phyloP scores from a whole-genome alignment of 371 early-diverging fungal genomes.

The Phascolomyces articulosus region DNA sequence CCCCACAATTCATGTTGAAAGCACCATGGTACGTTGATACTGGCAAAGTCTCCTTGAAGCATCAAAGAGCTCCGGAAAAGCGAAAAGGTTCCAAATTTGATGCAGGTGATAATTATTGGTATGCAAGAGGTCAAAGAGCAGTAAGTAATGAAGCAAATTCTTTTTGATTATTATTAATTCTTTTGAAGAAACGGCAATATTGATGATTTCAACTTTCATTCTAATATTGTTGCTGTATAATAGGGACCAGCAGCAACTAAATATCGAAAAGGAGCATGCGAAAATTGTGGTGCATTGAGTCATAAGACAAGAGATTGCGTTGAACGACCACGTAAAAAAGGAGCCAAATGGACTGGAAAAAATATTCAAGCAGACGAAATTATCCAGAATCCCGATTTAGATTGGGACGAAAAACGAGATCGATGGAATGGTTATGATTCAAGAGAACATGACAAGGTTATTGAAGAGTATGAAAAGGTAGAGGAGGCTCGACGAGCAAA shows the following conservation, averaged over 20 bases:
- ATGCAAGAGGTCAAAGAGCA: slow-evolving; percentile 76
- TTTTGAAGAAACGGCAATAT: no score
- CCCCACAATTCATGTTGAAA: slow-evolving; percentile 94
- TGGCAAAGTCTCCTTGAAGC: slow-evolving; percentile 86
- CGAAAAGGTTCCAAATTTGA: slow-evolving; percentile 39
- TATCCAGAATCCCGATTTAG: slow-evolving; percentile 76
- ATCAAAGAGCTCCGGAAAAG: slow-evolving; percentile 73
- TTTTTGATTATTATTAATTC: no score
- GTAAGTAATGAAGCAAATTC: slow-evolving; percentile 47
- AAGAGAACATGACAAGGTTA: slow-evolving; percentile 76
- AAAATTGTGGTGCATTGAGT: slow-evolving; percentile 94
- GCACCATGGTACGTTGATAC: slow-evolving; percentile 97
- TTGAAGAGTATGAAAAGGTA: slow-evolving; percentile 87
- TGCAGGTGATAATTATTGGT: slow-evolving; percentile 73
- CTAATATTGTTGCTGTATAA: no score
- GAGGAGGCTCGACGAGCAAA: slow-evolving; percentile 87
- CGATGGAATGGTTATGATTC: slow-evolving; percentile 98
- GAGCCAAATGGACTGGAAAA: slow-evolving; percentile 88
- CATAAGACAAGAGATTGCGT: slow-evolving; percentile 95
- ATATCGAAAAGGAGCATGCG: slow-evolving; percentile 95
- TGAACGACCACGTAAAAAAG: slow-evolving; percentile 89
- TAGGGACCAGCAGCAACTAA: slow-evolving; percentile 86
- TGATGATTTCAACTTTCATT: no score
- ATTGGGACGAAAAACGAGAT: slow-evolving; percentile 96
- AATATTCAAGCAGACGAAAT: slow-evolving; percentile 88